Conservation (phyloP, 768 basidiomycete species). For the Pisolithus orientalis region DNA sequence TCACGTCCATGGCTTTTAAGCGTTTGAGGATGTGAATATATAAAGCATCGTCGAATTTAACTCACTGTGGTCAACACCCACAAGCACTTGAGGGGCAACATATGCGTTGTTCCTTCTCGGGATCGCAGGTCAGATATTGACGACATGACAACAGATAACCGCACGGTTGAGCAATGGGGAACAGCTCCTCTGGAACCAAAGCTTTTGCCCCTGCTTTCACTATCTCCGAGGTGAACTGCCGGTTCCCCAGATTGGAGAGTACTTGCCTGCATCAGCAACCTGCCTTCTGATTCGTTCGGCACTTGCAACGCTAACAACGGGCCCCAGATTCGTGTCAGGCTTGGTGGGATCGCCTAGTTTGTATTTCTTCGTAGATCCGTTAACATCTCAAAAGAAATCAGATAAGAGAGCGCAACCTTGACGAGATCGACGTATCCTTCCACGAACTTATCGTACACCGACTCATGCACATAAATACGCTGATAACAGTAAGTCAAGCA, state of each 20-base stretch:
- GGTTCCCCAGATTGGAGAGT: background rate
- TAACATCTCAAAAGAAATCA: background rate
- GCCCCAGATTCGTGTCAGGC: conserved; percentile 75
- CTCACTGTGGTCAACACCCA: conserved; percentile 85
- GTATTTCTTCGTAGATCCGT: conserved; percentile 48
- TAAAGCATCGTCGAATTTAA: conserved; percentile 10
- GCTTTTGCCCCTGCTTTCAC: conserved; percentile 76
- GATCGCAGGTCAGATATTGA: conserved; percentile 1
- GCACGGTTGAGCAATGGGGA: conserved; percentile 63
- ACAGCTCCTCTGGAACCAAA: conserved; percentile 62
- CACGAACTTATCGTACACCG: conserved; percentile 76
- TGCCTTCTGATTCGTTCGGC: conserved; percentile 85
- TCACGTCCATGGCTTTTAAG: conserved; percentile 76
- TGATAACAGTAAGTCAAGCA: conserved; percentile 20
- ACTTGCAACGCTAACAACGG: conserved; percentile 85
- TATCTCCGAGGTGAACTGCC: conserved; percentile 16
- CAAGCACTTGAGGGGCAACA: conserved; percentile 86
- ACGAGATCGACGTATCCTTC: conserved; percentile 63
- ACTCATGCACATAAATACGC: conserved; percentile 92
- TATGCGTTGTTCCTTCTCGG: conserved; percentile 65
- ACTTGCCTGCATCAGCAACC: conserved; percentile 72
- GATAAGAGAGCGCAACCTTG: conserved; percentile 40
- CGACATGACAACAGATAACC: conserved; percentile 13
- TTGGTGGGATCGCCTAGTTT: conserved; percentile 82
- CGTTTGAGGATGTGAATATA: conserved; percentile 2